Conservation (phyloP, 176 grass and related monocot genomes). For the Dendrocalamus sinicus region DNA sequence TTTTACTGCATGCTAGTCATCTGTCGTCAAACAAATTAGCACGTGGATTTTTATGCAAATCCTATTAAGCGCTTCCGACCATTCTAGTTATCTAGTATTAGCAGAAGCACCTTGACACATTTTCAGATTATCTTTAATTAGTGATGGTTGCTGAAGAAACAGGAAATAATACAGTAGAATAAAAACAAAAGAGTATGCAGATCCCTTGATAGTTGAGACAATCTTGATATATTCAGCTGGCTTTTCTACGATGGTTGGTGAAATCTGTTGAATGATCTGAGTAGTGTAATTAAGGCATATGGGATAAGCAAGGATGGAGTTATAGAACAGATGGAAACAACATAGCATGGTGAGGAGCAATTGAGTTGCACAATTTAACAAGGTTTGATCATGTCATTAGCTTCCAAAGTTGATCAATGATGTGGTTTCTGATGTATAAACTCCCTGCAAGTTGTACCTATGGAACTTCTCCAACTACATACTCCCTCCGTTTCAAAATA, state of each 20-base stretch:
- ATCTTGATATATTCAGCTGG: not conserved
- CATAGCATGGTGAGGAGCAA: not conserved
- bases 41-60: not conserved
- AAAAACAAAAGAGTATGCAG: not conserved
- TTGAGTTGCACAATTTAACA: not conserved
- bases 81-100: conserved; percentile 20
- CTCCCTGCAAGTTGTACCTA: not conserved
- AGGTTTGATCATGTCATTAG: not conserved
- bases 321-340: not conserved
- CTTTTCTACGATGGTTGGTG: not conserved
- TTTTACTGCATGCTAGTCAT: conserved; percentile 12
- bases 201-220: not conserved
- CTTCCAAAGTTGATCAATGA: not conserved
- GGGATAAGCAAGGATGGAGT: not conserved
- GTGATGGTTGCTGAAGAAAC: not conserved
- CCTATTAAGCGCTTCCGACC: not conserved
- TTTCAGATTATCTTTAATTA: conserved; percentile 35
- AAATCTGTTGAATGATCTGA: not conserved
- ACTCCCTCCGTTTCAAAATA: too few species aligned
- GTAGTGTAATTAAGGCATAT: conserved; percentile 7
- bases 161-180: not conserved
- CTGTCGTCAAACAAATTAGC: conserved; percentile 14
- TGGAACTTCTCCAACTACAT: not conserved
- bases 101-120: not conserved
- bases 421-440: not conserved